These are phyloP conservation scores for Candida parachauliodes DNA, from an alignment of 805 yeast species.

Conservation along the genomic window DNA sequence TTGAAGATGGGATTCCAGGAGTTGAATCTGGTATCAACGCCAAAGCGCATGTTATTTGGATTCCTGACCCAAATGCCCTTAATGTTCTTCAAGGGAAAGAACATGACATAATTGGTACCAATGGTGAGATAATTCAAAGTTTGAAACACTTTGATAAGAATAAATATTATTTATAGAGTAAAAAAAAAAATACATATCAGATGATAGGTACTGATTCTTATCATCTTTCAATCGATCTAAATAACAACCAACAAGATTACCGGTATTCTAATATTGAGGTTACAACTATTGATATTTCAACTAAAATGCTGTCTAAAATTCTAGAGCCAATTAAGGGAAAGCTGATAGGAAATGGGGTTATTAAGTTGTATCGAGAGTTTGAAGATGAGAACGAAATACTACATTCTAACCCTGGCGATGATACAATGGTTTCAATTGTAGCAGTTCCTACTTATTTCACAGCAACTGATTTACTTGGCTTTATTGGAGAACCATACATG, in stretches of 20 bases:
- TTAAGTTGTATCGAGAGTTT: slow-evolving; percentile 60
- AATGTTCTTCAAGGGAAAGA: slow-evolving; percentile 50
- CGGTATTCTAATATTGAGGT: slow-evolving; percentile 28
- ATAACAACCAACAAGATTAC: slow-evolving; percentile 23
- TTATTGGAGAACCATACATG: slow-evolving; percentile 61
- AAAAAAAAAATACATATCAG: neutral
- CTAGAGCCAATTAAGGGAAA: slow-evolving; percentile 57
- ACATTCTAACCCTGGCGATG: slow-evolving; percentile 40
- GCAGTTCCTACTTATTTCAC: slow-evolving; percentile 87
- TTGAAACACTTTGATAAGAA: slow-evolving; percentile 42
- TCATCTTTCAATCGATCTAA: slow-evolving; percentile 22
- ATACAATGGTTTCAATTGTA: slow-evolving; percentile 71
- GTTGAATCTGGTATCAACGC: slow-evolving; percentile 80
- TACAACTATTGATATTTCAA: slow-evolving; percentile 20
- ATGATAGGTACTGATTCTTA: slow-evolving; percentile 44
- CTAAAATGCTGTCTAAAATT: slow-evolving; percentile 12
- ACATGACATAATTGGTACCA: slow-evolving; percentile 45
- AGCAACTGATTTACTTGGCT: slow-evolving; percentile 78
- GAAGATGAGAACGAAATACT: slow-evolving; percentile 20
- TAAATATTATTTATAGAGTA: slow-evolving; percentile 15
- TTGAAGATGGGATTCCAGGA: slow-evolving; percentile 96
- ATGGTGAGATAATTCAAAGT: slow-evolving; percentile 54
- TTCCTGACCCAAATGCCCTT: slow-evolving; percentile 80
- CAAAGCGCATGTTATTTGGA: slow-evolving; percentile 88
- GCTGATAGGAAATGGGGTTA: slow-evolving; percentile 69